These are phyloP conservation scores for Gymnopus androsaceus DNA, from an alignment of 1,284 basidiomycete species.

Conservation along the genomic window DNA sequence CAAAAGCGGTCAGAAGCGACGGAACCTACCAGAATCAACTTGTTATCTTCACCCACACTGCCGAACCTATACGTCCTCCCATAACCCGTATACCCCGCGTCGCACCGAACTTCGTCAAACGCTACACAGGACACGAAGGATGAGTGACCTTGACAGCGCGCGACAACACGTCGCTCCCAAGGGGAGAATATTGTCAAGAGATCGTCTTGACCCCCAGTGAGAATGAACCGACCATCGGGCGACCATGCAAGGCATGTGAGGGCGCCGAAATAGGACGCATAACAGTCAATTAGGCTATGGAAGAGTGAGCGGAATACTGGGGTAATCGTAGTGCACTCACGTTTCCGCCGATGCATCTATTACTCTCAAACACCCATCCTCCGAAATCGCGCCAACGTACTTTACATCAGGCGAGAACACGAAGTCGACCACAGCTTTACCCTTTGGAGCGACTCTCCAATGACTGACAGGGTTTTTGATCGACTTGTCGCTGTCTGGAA, in stretches of 20 bases:
- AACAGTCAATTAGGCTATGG: slow-evolving; percentile 81
- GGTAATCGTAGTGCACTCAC: slow-evolving; percentile 45
- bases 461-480: slow-evolving; percentile 86
- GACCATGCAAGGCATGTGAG: slow-evolving; percentile 92
- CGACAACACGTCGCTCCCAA: slow-evolving; percentile 90
- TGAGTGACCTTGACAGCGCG: slow-evolving; percentile 94
- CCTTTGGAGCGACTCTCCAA: slow-evolving; percentile 72
- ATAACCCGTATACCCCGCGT: no score
- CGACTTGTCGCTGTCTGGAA: slow-evolving; percentile 49
- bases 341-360: slow-evolving; percentile 85
- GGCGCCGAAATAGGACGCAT: slow-evolving; percentile 89
- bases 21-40: slow-evolving; percentile 73
- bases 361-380: slow-evolving; percentile 86
- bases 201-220: slow-evolving; percentile 83
- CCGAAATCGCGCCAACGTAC: slow-evolving; percentile 82
- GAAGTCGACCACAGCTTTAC: slow-evolving; percentile 83
- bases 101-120: slow-evolving; percentile 86
- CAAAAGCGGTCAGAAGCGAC: slow-evolving; percentile 5
- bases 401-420: slow-evolving; percentile 90
- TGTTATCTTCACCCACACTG: slow-evolving; percentile 93
- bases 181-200: slow-evolving; percentile 91
- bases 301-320: slow-evolving; percentile 12
- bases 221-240: slow-evolving; percentile 89
- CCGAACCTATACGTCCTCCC: slow-evolving; percentile 89
- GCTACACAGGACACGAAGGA: slow-evolving; percentile 90